phyloP scores from a whole-genome alignment of 192 early-diverging fungal species.

The Dimargaris cristalligena region DNA sequence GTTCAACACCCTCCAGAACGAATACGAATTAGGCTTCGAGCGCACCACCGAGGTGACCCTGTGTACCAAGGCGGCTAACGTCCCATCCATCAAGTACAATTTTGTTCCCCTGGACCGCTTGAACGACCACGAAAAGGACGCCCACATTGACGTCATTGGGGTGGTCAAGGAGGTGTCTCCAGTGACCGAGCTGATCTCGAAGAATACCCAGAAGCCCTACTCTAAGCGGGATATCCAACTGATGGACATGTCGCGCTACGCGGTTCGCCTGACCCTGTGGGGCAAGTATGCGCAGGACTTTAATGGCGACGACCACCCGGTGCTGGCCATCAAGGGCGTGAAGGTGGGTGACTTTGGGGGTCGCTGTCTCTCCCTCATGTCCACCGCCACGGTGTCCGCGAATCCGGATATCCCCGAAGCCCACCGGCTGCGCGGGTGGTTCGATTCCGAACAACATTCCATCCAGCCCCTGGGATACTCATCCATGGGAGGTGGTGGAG shows the following conservation, averaged over 20 bases:
- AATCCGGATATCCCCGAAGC: constrained; percentile 71
- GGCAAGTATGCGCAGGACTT: constrained; percentile 62
- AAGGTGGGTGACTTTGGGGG: constrained; percentile 80
- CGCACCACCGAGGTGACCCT: constrained; percentile 40
- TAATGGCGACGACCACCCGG: constrained; percentile 24
- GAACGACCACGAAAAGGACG: constrained; percentile 48
- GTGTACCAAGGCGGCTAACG: constrained; percentile 22
- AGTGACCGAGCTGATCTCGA: constrained; percentile 38
- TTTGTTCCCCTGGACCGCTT: constrained; percentile 55
- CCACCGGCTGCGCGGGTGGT: constrained; percentile 51
- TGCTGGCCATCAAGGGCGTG: constrained; percentile 73
- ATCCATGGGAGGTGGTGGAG: constrained; percentile 16
- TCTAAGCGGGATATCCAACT: constrained; percentile 69
- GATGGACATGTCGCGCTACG: constrained; percentile 54
- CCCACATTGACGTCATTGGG: constrained; percentile 58
- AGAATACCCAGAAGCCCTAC: constrained; percentile 30
- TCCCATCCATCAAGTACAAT: constrained; percentile 35
- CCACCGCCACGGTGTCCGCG: constrained; percentile 25
- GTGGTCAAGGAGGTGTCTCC: constrained; percentile 48
- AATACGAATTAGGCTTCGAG: constrained; percentile 85
- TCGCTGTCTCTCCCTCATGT: constrained; percentile 34
- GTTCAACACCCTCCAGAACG: constrained; percentile 63
- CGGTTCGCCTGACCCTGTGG: constrained; percentile 74
- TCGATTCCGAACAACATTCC: constrained; percentile 21
- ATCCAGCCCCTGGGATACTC: constrained; percentile 19